Evolutionary conservation across 192 early-diverging fungal species (phyloP), one percentile per base, ranked within the genome.

Genomic region (Coemansia sp.): DNA sequence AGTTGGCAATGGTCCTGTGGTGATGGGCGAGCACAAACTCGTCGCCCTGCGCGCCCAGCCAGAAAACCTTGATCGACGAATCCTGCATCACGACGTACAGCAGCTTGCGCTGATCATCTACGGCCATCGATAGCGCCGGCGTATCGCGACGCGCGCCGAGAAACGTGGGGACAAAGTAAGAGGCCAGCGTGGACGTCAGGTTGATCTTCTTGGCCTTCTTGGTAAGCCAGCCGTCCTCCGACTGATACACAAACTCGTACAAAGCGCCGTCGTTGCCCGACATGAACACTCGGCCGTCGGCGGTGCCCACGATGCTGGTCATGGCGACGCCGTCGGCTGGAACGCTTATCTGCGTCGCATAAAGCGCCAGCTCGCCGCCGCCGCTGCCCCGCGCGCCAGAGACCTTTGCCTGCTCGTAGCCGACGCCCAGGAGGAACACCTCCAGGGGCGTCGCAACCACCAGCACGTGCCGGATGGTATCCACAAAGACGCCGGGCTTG

Each of bases 281-380:
- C 91, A 95, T 91, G 59, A 97, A 95, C 30, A 98, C 88, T 5
- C 96, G 82, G 20, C 96, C 96, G 36, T 88, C 77, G 18, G 48
- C 61, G 10, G 93, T 90, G 10, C 92, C 93, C 13, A 83, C 75
- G 58, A 98, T 94, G 47, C 83, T 83, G 46, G 74, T 84, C 83
- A 98, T 93, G 16, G 83, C 83, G 25, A 95, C 87, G 55, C 86
- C 88, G 61, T 95, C 95, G 6, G 91, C 83, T 4, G 91, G 78
- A 46, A 91, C 85, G 29, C 85, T 85, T 45, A 95, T 86, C 62
- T 93, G 86, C 27, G 93, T 93, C 3, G 83, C 78, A 60, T 89
- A 94, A 22, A 97, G 82, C 3, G 87, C 85, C 14, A 95, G 68
- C n/a, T 78, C 64, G 22, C 82, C 84, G n/a, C 82, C 62, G 39